Conservation (phyloP, 148 eudicot genomes). For the Chenopodium suecicum region DNA sequence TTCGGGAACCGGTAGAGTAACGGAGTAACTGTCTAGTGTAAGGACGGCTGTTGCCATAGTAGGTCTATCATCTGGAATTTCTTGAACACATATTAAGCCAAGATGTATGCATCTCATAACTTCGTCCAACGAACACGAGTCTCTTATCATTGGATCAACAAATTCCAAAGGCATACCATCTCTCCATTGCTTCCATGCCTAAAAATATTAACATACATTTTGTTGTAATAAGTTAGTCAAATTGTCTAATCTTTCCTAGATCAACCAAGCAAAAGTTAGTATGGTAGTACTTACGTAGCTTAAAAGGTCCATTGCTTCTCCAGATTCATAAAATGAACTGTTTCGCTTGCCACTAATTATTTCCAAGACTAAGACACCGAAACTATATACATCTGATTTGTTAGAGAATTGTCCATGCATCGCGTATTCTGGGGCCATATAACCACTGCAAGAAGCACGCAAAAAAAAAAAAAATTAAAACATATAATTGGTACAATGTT, state of each 20-base stretch:
- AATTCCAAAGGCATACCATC: conserved; percentile 29
- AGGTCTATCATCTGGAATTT: conserved; percentile 29
- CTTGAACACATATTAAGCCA: conserved; percentile 49
- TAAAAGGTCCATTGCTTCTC: conserved; percentile 25
- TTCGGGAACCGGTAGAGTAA: conserved; percentile 31
- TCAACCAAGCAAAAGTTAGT: no score
- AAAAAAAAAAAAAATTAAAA: no score
- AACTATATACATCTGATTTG: conserved; percentile 47
- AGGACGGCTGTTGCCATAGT: conserved; percentile 38
- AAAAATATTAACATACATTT: neutral
- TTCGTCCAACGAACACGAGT: conserved; percentile 27
- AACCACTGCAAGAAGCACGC: conserved; percentile 29
- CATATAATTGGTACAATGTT: no score
- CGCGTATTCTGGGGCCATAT: conserved; percentile 48
- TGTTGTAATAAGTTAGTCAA: neutral
- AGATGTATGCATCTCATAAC: conserved; percentile 41
- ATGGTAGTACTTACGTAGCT: conserved; percentile 31
- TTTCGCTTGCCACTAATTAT: conserved; percentile 42
- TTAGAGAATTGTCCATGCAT: conserved; percentile 35
- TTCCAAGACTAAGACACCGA: conserved; percentile 40
- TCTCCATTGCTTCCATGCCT: conserved; percentile 45
- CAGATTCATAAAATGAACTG: conserved; percentile 3
- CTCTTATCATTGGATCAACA: conserved; percentile 25
- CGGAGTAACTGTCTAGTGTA: conserved; percentile 26
- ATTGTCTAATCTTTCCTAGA: no score